Percentiles rank a stretch among this genome's conserved stretches.
phyloP scores from a whole-genome alignment of 768 basidiomycete genomes.

The Amanita molliuscula region DNA sequence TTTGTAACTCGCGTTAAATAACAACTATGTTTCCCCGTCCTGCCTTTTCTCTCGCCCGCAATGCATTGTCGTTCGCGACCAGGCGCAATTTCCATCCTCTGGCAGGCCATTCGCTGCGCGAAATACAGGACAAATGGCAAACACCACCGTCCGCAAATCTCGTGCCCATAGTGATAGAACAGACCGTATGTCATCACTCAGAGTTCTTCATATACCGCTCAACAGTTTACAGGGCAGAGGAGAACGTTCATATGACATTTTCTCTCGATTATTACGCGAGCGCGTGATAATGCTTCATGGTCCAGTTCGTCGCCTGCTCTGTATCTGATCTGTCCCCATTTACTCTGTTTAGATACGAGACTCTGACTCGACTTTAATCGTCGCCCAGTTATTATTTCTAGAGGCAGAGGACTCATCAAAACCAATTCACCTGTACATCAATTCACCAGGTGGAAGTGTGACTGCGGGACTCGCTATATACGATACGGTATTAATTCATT shows the following conservation, averaged over 20 bases:
- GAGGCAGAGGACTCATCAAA: constrained; percentile 93
- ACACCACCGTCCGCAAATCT: constrained; percentile 46
- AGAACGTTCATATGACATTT: constrained; percentile 91
- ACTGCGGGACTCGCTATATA: constrained; percentile 96
- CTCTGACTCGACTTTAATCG: constrained; percentile 76
- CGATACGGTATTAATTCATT: constrained; percentile 64
- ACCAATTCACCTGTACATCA: constrained; percentile 95
- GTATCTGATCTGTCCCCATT: background rate
- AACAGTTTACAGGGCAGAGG: constrained; percentile 52
- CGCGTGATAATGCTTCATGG: constrained; percentile 94
- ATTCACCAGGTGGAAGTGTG: constrained; percentile 93
- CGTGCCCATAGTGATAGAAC: constrained; percentile 90
- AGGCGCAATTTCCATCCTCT: constrained; percentile 46
- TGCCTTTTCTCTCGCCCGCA: background rate
- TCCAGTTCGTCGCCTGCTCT: constrained; percentile 45
- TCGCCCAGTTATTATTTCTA: constrained; percentile 89
- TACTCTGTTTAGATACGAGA: constrained; percentile 63
- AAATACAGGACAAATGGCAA: constrained; percentile 23
- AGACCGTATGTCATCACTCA: constrained; percentile 45
- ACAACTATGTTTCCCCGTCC: constrained; percentile 13
- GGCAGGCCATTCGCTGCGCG: constrained; percentile 27
- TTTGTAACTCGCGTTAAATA: constrained; percentile 15
- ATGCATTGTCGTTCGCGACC: background rate
- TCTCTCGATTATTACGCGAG: constrained; percentile 85
- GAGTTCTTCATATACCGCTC: background rate